Evolutionary conservation across 192 early-diverging fungal species (phyloP), one percentile per base, ranked within the genome.

Genomic region (Coemansia sp.): DNA sequence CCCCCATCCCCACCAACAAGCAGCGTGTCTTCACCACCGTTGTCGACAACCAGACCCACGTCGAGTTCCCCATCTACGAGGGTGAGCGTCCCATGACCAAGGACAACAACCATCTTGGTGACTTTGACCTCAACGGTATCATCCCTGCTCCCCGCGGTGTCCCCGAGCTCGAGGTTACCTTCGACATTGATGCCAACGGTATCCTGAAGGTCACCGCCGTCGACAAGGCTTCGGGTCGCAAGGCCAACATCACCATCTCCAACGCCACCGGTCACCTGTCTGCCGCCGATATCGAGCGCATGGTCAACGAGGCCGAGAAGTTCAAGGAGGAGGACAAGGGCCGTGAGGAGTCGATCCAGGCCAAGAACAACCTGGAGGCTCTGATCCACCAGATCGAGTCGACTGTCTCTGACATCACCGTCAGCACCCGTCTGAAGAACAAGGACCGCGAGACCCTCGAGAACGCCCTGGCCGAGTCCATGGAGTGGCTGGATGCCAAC

Each of bases 181-280:
- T 94, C 51, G 93, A 94, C 73, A 81, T 94, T 58, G 87, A 94
- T 81, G 91, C 93, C 83, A 88, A 94, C 81, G 93, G 93, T 84
- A 92, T 94, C 85, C 84, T 94, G 51, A 93, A 93, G 81, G 95
- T 97, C 64, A 92, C 91, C 60, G 92, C 96, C 70, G 87, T 89
- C 65, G 96, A 98, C 85, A 94, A 92, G 88, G 89, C 91, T 65
- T 94, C 96, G 34, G 95, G 95, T 76, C 88, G 90, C 75, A 91
- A 92, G 83, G 90, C 90, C 76, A 90, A 91, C 86, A 91, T 98
- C 84, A 95, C 94, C 85, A 96, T 98, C 87, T 92, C 92, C 79
- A 96, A 96, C 90, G 93, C 92, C 68, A 92, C 93, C 59, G 93
- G 92, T 71, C 93, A 94, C 69, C 87, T 98, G 67, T 92, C 91